Evolutionary conservation across 73 alveolate genomes (phyloP).

Genomic region (Paramecium pentaurelia): DNA sequence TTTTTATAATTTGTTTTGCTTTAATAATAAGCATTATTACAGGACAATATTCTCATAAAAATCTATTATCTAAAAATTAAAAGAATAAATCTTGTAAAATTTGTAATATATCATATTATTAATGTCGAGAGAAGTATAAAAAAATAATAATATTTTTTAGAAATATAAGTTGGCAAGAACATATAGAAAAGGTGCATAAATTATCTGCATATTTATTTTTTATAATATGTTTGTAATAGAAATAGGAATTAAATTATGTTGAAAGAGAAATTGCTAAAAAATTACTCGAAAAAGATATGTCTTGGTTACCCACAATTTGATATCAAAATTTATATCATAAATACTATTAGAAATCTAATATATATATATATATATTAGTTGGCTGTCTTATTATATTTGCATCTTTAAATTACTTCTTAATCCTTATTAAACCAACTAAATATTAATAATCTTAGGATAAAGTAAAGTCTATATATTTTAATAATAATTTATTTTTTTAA

Average conservation of each 20-base stretch:
- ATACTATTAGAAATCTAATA: background rate
- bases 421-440: no score
- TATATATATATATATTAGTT: no score
- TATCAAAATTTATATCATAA: background rate
- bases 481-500: no score
- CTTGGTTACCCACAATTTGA: constrained; percentile 16
- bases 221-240: background rate
- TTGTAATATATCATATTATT: background rate
- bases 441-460: no score
- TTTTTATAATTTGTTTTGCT: background rate
- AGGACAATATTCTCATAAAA: background rate
- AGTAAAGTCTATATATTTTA: no score
- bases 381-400: no score
- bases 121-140: background rate
- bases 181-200: background rate
- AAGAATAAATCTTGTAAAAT: background rate
- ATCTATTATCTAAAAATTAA: background rate
- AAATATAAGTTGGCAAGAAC: constrained; percentile 22
- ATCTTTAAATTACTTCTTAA: no score
- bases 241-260: background rate
- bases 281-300: background rate
- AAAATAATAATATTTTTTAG: background rate
- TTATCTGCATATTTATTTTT: background rate
- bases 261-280: constrained; percentile 22
- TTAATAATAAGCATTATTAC: background rate